Conservation (phyloP, 768 basidiomycete genomes). For the Trametes elegans region DNA sequence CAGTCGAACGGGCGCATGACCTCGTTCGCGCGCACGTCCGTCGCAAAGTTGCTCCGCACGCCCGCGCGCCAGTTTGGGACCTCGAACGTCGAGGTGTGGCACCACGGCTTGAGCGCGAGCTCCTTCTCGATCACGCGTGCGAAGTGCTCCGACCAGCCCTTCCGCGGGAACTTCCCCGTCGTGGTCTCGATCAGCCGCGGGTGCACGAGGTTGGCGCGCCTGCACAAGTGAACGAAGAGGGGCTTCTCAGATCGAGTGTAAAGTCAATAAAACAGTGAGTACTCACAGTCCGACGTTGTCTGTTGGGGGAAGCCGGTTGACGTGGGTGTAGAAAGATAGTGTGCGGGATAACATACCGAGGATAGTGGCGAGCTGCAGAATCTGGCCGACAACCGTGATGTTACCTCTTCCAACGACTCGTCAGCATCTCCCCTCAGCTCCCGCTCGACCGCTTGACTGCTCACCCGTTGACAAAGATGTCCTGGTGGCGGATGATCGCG, state of each 20-base stretch:
- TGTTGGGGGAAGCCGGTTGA: slow-evolving; percentile 6
- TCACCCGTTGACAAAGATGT: slow-evolving; percentile 44
- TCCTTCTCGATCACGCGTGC: slow-evolving; percentile 44
- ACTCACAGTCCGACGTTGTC: slow-evolving; percentile 47
- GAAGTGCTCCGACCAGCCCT: slow-evolving; percentile 46
- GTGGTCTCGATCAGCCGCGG: slow-evolving; percentile 40
- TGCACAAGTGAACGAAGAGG: slow-evolving; percentile 23
- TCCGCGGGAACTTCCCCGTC: slow-evolving; percentile 40
- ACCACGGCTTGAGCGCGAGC: slow-evolving; percentile 47
- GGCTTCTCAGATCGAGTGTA: neutral
- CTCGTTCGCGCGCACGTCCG: slow-evolving; percentile 43
- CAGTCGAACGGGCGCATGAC: slow-evolving; percentile 42
- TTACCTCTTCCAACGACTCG: slow-evolving; percentile 35
- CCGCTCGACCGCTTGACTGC: neutral
- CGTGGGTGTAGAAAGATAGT: neutral
- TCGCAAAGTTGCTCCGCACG: slow-evolving; percentile 45
- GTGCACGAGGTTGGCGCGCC: slow-evolving; percentile 44
- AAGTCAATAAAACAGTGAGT: neutral
- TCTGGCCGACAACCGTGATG: slow-evolving; percentile 50
- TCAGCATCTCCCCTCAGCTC: neutral
- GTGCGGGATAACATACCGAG: slow-evolving; percentile 32
- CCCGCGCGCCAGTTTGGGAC: slow-evolving; percentile 43
- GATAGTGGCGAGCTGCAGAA: slow-evolving; percentile 48
- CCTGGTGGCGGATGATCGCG: slow-evolving; percentile 48
- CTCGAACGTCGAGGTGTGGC: slow-evolving; percentile 48